Evolutionary conservation across 352 stramenopile species (phyloP), one percentile per base, ranked within the genome.

Genomic region (Phytophthora aleatoria): DNA sequence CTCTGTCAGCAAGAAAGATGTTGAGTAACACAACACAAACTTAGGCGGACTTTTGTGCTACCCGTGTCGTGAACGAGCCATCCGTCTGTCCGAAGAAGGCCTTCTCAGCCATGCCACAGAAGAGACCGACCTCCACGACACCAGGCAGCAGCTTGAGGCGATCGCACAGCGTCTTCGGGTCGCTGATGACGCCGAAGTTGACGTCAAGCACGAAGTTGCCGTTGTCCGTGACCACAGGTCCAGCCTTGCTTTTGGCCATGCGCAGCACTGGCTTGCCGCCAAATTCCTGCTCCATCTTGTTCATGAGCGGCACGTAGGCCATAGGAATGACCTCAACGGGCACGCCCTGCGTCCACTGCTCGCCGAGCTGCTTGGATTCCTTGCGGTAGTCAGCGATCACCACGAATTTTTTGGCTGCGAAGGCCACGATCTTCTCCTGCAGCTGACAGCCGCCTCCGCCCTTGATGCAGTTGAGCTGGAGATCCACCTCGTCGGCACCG

Each of bases 391-490:
- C 94, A 47, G 94, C 93, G 72, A 99, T 98, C 5, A 99, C 94
- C 61, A 99, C 98, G 62, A 99, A 99, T 65, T 97, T 98, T 57
- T 99, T 98, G 47, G 97, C 89, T 42, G 90, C 95, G 49, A 97
- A 90, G 33, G 92, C 90, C 36, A 97, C 90, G 55, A 98, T 97
- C 76, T 98, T 98, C 77, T 98, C 94, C 67, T 97, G 91, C 52
- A 97, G 69, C 63, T 99, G 86, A 56, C 97, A 98, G 53, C 88
- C 97, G 62, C 97, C 97, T 35, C 97, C 96, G 48, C 97, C 97
- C 79, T 99, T 99, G 57, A 99, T 98, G 69, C 98, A 95, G 79
- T 99, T 99, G 48, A 99, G 85, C 57, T 97, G 85, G n/a, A 74
- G 50, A 72, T 99, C 97, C 50, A 99, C 97, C 72, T 99, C 96